Evolutionary conservation across 257 asterid genomes (phyloP).

Genomic region (Coffea eugenioides): DNA sequence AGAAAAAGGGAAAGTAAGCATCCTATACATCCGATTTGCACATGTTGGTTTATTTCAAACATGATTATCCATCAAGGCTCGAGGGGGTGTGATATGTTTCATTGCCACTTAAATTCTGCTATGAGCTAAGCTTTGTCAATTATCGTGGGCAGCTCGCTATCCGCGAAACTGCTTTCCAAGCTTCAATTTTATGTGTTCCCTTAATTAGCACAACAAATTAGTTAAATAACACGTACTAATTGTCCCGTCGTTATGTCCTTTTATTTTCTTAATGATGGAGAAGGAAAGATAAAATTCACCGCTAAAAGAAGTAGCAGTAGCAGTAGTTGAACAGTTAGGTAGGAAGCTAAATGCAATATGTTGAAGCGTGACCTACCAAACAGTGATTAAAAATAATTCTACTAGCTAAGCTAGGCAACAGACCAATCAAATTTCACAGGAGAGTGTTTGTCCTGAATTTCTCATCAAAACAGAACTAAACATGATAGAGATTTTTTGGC

Average conservation of each 20-base stretch:
- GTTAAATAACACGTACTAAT: no score
- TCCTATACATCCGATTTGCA: no score
- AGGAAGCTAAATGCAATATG: background rate
- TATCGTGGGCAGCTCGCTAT: background rate
- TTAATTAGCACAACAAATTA: no score
- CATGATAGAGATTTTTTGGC: no score
- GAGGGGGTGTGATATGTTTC: no score
- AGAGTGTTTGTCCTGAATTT: background rate
- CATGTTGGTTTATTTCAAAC: no score
- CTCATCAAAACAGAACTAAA: background rate
- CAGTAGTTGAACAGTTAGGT: background rate
- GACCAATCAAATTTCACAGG: no score
- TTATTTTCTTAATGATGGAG: no score
- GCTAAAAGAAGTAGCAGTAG: background rate
- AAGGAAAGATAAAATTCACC: background rate
- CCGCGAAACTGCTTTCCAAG: background rate
- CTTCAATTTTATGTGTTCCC: background rate
- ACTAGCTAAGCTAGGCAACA: background rate
- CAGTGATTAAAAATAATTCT: background rate
- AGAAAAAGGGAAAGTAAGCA: no score
- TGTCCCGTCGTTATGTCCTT: no score
- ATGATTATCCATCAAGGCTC: no score
- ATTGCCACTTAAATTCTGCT: background rate
- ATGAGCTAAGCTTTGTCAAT: no score
- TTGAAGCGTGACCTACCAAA: background rate